Evolutionary conservation across 306 rosid genomes (phyloP), one percentile per base, ranked within the genome.

Genomic region (Gastrolobium villosum): DNA sequence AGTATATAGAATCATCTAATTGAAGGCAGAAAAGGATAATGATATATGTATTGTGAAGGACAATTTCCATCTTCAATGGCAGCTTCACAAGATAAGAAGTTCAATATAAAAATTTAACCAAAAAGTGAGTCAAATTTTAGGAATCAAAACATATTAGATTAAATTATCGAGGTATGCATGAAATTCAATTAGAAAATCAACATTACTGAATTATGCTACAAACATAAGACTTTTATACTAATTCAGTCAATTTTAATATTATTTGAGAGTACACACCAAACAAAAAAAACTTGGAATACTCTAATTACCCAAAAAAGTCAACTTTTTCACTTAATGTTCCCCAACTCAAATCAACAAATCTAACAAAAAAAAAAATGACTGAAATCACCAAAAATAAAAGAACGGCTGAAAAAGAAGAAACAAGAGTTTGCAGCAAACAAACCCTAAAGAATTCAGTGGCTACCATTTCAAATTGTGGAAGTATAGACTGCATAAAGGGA

Each of bases 211-310:
- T 7, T 3, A 70, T 1, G 26, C 26, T 20, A 10, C 3, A 34
- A 36, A 43, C 70, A 35, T 7, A 20, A 20, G 60, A 52, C 4
- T 62, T 20, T 14, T 20, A 35, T 2, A 70, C 54, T 2, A 15
- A 75, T 61, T 46, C 72, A 34, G 41, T 43, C 46, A 26, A 41
- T 31, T 14, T 70, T 41, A 30, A 20, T 49, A 72, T 13, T 8
- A 40, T 39, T 34, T 13, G 30, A 53, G 5, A 40, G 35, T n/a
- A 14, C 3, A 77, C 36, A 8, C 6, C 41, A n/a, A 70, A 7
- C 30, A 31, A 9, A 15, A 50, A 65, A 14, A 28, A 65, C 37
- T 50, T 37, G 32, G 5, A 49, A 63, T 28, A 65, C 13, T 41
- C 55, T 52, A 65, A 28, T 50, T 48, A 53, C 4, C 48, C 46